Conservation (phyloP, 495 filamentous ascomycete species). For the Trichodelitschia bisporula region DNA sequence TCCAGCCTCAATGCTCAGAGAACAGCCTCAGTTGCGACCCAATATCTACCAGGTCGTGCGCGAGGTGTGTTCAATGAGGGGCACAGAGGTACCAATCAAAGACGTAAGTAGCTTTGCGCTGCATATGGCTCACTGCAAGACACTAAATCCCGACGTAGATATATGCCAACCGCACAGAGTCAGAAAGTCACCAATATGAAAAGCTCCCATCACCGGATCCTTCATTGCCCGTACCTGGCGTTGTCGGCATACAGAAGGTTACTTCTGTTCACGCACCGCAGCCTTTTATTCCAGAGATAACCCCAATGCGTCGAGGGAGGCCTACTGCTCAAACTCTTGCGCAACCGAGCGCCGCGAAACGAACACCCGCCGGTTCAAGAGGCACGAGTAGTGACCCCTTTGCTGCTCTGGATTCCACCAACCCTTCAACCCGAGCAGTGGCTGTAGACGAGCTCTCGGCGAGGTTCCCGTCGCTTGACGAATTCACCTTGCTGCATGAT, state of each 20-base stretch:
- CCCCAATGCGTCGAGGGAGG: slow-evolving; percentile 80
- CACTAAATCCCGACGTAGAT: slow-evolving; percentile 29
- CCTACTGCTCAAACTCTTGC: slow-evolving; percentile 31
- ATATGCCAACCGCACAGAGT: slow-evolving; percentile 44
- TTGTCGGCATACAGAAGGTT: slow-evolving; percentile 47
- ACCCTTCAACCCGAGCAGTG: slow-evolving; percentile 18
- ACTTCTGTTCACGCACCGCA: slow-evolving; percentile 38
- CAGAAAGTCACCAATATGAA: slow-evolving; percentile 35
- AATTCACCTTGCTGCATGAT: slow-evolving; percentile 78
- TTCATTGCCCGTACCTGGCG: slow-evolving; percentile 27
- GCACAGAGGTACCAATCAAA: slow-evolving; percentile 67
- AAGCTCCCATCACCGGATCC: slow-evolving; percentile 29
- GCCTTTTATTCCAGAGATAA: slow-evolving; percentile 68
- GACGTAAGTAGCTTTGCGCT: slow-evolving; percentile 35
- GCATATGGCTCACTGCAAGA: neutral
- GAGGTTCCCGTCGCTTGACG: slow-evolving; percentile 75
- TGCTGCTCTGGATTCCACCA: slow-evolving; percentile 52
- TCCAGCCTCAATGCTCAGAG: slow-evolving; percentile 70
- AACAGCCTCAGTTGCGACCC: slow-evolving; percentile 56
- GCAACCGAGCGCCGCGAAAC: slow-evolving; percentile 24
- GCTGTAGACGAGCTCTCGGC: slow-evolving; percentile 54
- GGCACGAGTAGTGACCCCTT: slow-evolving; percentile 65
- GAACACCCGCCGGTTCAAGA: slow-evolving; percentile 51
- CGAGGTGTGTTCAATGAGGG: slow-evolving; percentile 73
- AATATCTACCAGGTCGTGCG: slow-evolving; percentile 83